Base-by-base conservation (phyloP, 2,329 filamentous ascomycete genomes). In the Tolypocladium sp. region DNA sequence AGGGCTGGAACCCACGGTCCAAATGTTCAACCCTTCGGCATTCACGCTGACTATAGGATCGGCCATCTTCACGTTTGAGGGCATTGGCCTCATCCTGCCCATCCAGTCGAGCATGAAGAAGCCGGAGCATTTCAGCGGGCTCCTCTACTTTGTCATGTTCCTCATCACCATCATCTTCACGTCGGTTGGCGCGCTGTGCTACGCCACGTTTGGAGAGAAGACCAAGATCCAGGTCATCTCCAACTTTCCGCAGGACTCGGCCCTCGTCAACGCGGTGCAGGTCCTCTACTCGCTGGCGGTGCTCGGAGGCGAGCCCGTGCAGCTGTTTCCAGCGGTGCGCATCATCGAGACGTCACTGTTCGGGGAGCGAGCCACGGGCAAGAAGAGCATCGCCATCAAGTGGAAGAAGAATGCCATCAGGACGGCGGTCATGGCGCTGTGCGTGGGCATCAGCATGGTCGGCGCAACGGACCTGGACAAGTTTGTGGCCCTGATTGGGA, bases 41-140 rank as follows among this genome's bases (percentile, higher is more conserved):
- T 91, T 87, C 69, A 87, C 88, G 0, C 76, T 91, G 58, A 91
- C 87, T 33, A 81, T 91, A 55, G 88, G 88, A 57, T 84, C 86
- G 2, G 84, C 87, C 42, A 90, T 91, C 67, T 91, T 91, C 73
- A 90, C 88, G 0, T 91, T 90, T 65, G 88, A 91, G 69, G 88
- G 88, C 55, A 91, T 91, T 54, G 88, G 88, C 1, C 82, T 91
- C 30, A 90, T 91, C 63, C 76, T 91, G 10, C 88, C 88, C 0
- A 91, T 91, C 58, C 87, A 91, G 69, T 88, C 86, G 10, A 88
- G 85, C 59, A 91, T 91, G 88, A 83, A 82, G 66, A 77, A 85
- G 60, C 88, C 88, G 0, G 77, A 89, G 62, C 79, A 85, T 22
- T 91, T 91, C 65, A 80, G 83, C 64, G 77, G 77, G 59, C 79